Percentiles rank a stretch among this genome's conserved stretches.
Conservation (phyloP, 805 yeast genomes). For the Alloascoidea africana region DNA sequence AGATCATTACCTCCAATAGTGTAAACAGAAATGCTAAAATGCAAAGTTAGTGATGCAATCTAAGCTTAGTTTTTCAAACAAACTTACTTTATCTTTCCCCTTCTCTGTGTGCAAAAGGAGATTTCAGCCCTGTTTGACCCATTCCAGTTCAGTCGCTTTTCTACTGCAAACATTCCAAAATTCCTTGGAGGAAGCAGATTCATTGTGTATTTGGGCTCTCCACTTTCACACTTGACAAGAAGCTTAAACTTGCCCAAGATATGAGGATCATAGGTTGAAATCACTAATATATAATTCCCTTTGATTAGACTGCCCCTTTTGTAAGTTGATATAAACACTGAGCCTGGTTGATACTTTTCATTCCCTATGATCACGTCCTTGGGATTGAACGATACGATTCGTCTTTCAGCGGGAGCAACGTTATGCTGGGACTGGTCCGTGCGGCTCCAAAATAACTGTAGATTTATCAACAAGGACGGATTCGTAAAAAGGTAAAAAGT, state of each 20-base stretch:
- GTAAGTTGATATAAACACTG: slow-evolving; percentile 11
- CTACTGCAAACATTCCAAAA: slow-evolving; percentile 5
- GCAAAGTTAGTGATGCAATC: slow-evolving; percentile 4
- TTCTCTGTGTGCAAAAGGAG: slow-evolving; percentile 2
- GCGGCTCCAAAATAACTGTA: slow-evolving; percentile 27
- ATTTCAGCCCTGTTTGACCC: slow-evolving; percentile 7
- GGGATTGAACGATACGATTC: slow-evolving; percentile 14
- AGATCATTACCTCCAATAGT: background rate
- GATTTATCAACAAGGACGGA: slow-evolving; percentile 19
- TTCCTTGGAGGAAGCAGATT: slow-evolving; percentile 5
- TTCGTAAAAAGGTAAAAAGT: slow-evolving; percentile 13
- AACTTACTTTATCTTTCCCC: slow-evolving; percentile 4
- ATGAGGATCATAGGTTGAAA: slow-evolving; percentile 28
- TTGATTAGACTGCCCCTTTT: slow-evolving; percentile 14
- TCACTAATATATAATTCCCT: slow-evolving; percentile 27
- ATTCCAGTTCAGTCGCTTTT: slow-evolving; percentile 6
- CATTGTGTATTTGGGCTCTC: slow-evolving; percentile 1
- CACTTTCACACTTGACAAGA: slow-evolving; percentile 14
- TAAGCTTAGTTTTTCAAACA: slow-evolving; percentile 4
- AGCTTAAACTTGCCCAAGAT: slow-evolving; percentile 19
- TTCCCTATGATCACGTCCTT: slow-evolving; percentile 17
- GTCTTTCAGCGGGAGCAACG: too few species aligned
- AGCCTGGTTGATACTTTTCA: slow-evolving; percentile 19
- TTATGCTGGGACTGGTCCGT: too few species aligned
- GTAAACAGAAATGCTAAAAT: slow-evolving; percentile 1